These are phyloP conservation scores for Cadophora sp. DNA, from an alignment of 2,329 filamentous ascomycete genomes.

Conservation along the genomic window DNA sequence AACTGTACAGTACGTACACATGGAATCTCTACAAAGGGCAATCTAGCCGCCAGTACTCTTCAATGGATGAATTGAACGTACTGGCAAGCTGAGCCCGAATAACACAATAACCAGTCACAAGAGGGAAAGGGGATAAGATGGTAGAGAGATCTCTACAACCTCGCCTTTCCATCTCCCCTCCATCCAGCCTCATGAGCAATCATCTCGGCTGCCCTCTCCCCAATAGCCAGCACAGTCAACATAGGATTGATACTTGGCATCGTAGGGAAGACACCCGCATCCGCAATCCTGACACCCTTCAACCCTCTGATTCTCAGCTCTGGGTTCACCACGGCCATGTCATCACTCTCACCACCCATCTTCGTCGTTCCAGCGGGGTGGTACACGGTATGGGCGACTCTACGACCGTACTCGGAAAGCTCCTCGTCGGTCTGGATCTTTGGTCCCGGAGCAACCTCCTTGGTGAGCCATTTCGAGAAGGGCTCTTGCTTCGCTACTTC, in stretches of 20 bases:
- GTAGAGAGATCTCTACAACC: slow-evolving; percentile 34
- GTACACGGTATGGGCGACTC: slow-evolving; percentile 87
- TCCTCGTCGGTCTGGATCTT: slow-evolving; percentile 74
- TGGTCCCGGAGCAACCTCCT: slow-evolving; percentile 48
- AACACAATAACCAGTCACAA: neutral
- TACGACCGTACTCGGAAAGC: slow-evolving; percentile 80
- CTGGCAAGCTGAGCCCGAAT: neutral
- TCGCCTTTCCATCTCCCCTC: slow-evolving; percentile 48
- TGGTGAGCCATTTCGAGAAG: slow-evolving; percentile 51
- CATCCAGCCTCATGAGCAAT: slow-evolving; percentile 77
- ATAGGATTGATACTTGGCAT: slow-evolving; percentile 90
- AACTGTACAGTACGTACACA: neutral
- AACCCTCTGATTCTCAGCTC: slow-evolving; percentile 76
- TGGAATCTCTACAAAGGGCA: neutral
- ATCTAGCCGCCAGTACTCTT: neutral
- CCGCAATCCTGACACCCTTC: slow-evolving; percentile 78
- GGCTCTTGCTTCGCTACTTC: slow-evolving; percentile 48
- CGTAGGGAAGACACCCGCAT: slow-evolving; percentile 87
- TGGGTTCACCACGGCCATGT: slow-evolving; percentile 80
- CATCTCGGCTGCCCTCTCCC: slow-evolving; percentile 84
- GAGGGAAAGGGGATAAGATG: neutral
- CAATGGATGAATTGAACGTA: neutral
- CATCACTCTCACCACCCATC: slow-evolving; percentile 79
- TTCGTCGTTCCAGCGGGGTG: slow-evolving; percentile 89
- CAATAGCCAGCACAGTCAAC: slow-evolving; percentile 85